Evolutionary conservation across 345 rosid genomes (phyloP).

Genomic region (Eucalyptus dawsonii): DNA sequence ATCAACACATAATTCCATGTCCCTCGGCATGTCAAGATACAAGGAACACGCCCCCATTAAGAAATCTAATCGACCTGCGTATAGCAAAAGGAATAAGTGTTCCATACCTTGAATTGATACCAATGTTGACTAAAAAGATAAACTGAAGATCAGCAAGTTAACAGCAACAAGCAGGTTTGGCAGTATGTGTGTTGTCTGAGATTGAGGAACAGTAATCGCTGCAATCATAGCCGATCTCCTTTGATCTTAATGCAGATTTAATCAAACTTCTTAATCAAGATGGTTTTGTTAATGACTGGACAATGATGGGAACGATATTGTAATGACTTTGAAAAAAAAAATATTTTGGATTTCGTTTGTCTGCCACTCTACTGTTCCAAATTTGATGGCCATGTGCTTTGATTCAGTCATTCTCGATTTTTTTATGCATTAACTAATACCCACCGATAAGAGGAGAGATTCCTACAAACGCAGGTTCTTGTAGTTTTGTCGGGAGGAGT

Average conservation of each 20-base stretch:
- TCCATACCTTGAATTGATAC: background rate
- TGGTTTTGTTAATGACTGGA: background rate
- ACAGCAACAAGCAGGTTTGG: background rate
- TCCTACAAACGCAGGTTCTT: background rate
- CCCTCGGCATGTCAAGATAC: background rate
- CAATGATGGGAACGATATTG: background rate
- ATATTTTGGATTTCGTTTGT: background rate
- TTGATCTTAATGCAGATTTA: conserved; percentile 42
- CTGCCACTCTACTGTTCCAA: background rate
- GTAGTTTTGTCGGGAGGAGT: background rate
- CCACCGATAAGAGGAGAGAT: background rate
- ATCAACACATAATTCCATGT: background rate
- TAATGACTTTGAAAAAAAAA: background rate
- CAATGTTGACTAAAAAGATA: background rate
- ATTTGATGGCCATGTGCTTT: background rate
- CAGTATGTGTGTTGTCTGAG: conserved; percentile 36
- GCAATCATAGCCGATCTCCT: conserved; percentile 63
- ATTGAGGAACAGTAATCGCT: conserved; percentile 41
- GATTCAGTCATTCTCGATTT: background rate
- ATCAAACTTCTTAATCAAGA: conserved; percentile 18
- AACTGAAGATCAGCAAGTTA: background rate
- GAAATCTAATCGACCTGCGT: background rate
- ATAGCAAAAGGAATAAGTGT: background rate
- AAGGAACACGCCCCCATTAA: background rate
- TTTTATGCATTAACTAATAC: background rate